A percentile compares a stretch with the other conserved stretches of the same genome.
These are phyloP conservation scores for Zoysia matrella DNA, from an alignment of 202 grass and related monocot genomes.

Conservation along the genomic window DNA sequence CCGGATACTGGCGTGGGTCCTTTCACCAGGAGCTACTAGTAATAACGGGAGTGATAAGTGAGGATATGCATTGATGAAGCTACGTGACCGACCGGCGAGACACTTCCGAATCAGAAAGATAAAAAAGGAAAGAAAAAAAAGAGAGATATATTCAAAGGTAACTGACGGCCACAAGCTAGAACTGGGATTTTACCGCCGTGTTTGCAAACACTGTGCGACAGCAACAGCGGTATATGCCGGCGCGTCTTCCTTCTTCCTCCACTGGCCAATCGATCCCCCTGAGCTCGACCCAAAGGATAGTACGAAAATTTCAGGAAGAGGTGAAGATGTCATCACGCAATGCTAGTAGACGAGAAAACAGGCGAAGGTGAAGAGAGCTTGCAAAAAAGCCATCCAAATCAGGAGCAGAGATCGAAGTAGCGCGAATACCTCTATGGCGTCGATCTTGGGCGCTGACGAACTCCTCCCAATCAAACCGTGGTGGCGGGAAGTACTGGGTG, in stretches of 20 bases:
- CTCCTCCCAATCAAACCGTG: not conserved
- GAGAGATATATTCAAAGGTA: conserved; percentile 18
- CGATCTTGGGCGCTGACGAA: not conserved
- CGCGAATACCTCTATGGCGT: not conserved
- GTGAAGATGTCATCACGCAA: not conserved
- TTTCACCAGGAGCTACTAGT: too few relatives aligned
- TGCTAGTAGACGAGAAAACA: too few relatives aligned
- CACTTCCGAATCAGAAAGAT: not conserved
- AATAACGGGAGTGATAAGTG: too few relatives aligned
- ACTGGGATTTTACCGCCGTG: conserved; percentile 2
- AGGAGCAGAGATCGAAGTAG: not conserved
- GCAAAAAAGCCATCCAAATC: not conserved
- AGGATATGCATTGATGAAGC: too few relatives aligned
- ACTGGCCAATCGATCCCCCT: not conserved
- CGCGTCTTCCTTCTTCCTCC: not conserved
- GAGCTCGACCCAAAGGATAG: not conserved
- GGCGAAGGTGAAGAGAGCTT: not conserved
- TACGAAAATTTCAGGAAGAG: not conserved
- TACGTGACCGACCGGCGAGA: not conserved
- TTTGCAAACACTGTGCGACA: conserved; percentile 18
- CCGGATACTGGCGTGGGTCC: too few relatives aligned
- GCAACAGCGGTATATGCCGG: too few relatives aligned
- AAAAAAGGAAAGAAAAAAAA: not conserved
- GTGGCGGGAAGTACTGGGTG: not conserved
- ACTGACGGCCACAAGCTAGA: conserved; percentile 12